Conservation (phyloP, 1,284 basidiomycete species). For the Psilocybe mexicana region DNA sequence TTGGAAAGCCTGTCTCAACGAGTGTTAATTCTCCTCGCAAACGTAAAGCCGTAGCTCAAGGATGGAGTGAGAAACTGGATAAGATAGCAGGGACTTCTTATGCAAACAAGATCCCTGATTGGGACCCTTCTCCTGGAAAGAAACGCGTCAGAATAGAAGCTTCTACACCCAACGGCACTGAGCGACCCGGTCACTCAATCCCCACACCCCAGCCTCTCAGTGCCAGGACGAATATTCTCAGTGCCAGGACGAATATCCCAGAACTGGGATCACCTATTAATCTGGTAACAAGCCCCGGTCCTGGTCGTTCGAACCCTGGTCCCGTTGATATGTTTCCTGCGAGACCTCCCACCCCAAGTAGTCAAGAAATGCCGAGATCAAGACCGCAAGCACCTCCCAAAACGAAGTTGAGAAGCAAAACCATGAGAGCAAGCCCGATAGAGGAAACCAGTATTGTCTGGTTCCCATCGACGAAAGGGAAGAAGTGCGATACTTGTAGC, state of each 20-base stretch:
- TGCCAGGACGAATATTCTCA: conserved; percentile 3
- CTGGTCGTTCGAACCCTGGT: background rate
- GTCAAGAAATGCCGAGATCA: background rate
- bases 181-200: background rate
- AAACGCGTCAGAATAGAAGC: background rate
- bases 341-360: background rate
- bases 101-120: background rate
- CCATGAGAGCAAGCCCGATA: background rate
- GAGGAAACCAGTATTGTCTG: conserved; percentile 7
- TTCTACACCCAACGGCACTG: background rate
- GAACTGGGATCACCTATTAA: background rate
- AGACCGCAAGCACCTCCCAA: background rate
- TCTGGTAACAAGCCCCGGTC: background rate
- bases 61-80: background rate
- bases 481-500: conserved; percentile 17
- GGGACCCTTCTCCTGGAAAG: background rate
- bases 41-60: conserved; percentile 29
- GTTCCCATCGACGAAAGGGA: conserved; percentile 13
- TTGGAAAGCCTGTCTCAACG: conserved; percentile 39
- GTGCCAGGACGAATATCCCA: background rate
- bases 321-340: background rate
- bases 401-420: background rate
- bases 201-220: background rate
- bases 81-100: background rate
- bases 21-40: conserved; percentile 35